Percentiles rank a stretch among this genome's conserved stretches.
These are phyloP conservation scores for Wickerhamiella brachini DNA, from an alignment of 805 yeast species.

Conservation along the genomic window DNA sequence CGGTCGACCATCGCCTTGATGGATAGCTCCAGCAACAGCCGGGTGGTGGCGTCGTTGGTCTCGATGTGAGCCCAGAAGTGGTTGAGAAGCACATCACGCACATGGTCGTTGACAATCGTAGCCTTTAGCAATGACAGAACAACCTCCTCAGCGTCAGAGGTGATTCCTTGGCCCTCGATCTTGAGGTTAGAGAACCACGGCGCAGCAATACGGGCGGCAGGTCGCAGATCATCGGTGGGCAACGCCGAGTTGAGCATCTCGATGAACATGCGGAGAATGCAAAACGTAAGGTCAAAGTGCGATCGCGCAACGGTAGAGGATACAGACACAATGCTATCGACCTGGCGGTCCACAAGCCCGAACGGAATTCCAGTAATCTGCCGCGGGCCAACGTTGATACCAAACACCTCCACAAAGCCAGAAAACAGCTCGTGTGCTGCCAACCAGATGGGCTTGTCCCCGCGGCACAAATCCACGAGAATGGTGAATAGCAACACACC, in stretches of 20 bases:
- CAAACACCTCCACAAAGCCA: neutral
- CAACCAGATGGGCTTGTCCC: neutral
- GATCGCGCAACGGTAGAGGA: neutral
- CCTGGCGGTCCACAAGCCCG: neutral
- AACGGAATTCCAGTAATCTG: neutral
- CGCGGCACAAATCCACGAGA: neutral
- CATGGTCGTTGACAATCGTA: neutral
- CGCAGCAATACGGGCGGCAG: constrained; percentile 2
- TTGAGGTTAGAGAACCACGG: constrained; percentile 2
- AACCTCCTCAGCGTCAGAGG: neutral
- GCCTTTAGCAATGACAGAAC: neutral
- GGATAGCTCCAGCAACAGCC: neutral
- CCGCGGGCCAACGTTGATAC: neutral
- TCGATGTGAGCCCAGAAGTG: neutral
- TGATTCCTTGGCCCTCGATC: neutral
- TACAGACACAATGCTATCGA: neutral
- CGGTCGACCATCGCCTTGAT: neutral
- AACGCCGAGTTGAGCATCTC: neutral
- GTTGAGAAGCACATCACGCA: neutral
- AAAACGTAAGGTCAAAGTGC: neutral
- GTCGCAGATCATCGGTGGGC: neutral
- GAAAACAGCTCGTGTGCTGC: neutral
- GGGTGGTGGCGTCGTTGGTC: neutral
- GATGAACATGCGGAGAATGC: neutral
- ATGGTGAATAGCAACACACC: neutral